Evolutionary conservation across 257 asterid genomes (phyloP).

Genomic region (Solanum peruvianum): DNA sequence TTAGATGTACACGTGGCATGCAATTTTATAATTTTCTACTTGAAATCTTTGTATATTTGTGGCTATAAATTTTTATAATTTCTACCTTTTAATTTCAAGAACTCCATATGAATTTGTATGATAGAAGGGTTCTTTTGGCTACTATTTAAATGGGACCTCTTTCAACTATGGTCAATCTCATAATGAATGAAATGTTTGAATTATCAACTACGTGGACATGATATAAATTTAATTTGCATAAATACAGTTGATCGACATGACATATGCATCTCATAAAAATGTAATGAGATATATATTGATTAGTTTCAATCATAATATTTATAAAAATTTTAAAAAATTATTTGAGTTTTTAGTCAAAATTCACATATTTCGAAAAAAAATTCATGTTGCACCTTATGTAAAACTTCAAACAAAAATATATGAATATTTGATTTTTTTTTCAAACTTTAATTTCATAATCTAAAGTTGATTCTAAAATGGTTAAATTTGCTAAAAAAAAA

Average conservation of each 20-base stretch:
- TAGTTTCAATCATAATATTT: background rate
- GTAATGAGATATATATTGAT: background rate
- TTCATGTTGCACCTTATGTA: fast-evolving
- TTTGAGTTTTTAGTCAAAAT: background rate
- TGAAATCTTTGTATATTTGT: background rate
- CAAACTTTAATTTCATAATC: background rate
- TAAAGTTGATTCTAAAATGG: background rate
- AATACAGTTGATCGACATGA: background rate
- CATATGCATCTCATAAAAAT: background rate
- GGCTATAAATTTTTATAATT: background rate
- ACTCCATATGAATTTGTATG: background rate
- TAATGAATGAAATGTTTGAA: background rate
- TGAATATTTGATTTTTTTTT: background rate
- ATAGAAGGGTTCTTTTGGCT: background rate
- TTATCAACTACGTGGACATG: background rate
- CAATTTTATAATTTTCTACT: background rate
- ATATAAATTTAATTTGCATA: background rate
- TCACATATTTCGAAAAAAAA: background rate
- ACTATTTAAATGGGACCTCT: background rate
- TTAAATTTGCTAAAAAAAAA: background rate
- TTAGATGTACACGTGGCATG: conserved; percentile 7
- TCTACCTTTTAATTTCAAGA: background rate
- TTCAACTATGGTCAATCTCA: conserved; percentile 7
- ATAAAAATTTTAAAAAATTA: fast-evolving
- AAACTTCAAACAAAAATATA: background rate